Evolutionary conservation across 140 eudicot genomes (phyloP), one percentile per base, ranked within the genome.

Genomic region (Flaveria floridana): DNA sequence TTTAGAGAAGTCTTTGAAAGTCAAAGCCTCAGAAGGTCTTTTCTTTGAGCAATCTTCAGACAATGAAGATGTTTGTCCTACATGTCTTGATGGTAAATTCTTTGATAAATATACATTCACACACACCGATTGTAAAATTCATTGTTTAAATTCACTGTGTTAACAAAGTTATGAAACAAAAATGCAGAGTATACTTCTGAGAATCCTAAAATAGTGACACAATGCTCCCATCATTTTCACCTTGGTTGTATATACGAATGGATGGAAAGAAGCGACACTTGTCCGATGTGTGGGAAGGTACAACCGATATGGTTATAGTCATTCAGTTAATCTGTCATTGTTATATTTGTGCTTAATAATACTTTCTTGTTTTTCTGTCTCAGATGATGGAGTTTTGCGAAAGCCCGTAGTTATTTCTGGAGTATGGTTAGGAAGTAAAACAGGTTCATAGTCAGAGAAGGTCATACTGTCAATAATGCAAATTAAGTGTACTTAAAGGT

Each of bases 211-310:
- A 84, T 84, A 11, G 76, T 64, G 73, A 79, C 87, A 7, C 76
- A 80, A 41, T 87, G 92, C 80, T 65, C 83, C 56, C 92, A 87
- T 82, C 89, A 84, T 69, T 87, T 84, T 75, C 92, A 87, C 82
- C 87, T 84, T 4, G 86, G 83, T 34, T 84, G 89, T 81, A 84
- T 87, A 79, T 81, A 76, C 20, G 89, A 82, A 68, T 87, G 92
- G 87, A 84, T 84, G 89, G 89, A 84, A 84, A 84, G 89, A 77
- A 84, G 91, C 63, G 88, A 86, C 83, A 84, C 69, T 3, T 87
- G 91, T 85, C 88, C 91, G 7, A 76, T 87, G 68, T 81, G 88
- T 67, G 86, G 85, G 78, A 76, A 82, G 89, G 86, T 81, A 76
- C 53, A 26, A 16, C 21, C 6, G 13, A 51, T 71, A 62, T 7